Base-by-base conservation (phyloP, 1,139 yeast species). In the Hemisphaericaspora lyxosophila region DNA sequence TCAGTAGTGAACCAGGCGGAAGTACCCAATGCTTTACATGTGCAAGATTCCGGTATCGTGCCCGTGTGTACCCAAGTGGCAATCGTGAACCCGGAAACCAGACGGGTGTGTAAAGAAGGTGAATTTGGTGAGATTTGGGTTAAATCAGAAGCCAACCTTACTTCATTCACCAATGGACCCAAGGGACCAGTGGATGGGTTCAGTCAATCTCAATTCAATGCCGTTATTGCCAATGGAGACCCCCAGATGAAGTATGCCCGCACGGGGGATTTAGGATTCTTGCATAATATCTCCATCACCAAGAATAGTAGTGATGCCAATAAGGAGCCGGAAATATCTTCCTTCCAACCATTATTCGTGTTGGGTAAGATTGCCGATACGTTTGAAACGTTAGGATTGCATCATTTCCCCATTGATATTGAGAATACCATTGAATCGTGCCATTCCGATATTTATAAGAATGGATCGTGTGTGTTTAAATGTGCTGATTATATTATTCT, bases 101-200 rank as follows among this genome's bases (percentile, higher is more conserved):
- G 78, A 35, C 65, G 68, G 37, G 65, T 89, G 13, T 92, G 98
- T 59, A 79, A 77, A 44, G 84, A 82, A 41, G 97, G 97, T n/a
- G 98, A 94, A 58, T 83, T 81, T 58, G 99, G 99, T 27, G 98
- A 92, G 62, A 89, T 92, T 33, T 92, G 98, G 98, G 94, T 92
- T 2, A 78, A 85, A 45, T 85, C 96, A 1, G 96, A 89, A 49
- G 95, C 92, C 1, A 88, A 83, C 50, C 82, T 82, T 26, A 59
- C 70, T 7, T 77, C 79, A 4, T 83, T 83, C 55, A 78, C 82
- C 35, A 74, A 76, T 43, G 79, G 82, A 2, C 77, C 78, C 1
- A 64, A 65, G 33, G 78, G 75, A 0, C 77, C 77, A 2, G 54
- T 53, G 4, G 76, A 71, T 44, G 55, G 53, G 14, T 69, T 71